A percentile compares a stretch with the other conserved stretches of the same genome.
phyloP scores from a whole-genome alignment of 2,329 filamentous ascomycete genomes.

The Epichloe sibirici region DNA sequence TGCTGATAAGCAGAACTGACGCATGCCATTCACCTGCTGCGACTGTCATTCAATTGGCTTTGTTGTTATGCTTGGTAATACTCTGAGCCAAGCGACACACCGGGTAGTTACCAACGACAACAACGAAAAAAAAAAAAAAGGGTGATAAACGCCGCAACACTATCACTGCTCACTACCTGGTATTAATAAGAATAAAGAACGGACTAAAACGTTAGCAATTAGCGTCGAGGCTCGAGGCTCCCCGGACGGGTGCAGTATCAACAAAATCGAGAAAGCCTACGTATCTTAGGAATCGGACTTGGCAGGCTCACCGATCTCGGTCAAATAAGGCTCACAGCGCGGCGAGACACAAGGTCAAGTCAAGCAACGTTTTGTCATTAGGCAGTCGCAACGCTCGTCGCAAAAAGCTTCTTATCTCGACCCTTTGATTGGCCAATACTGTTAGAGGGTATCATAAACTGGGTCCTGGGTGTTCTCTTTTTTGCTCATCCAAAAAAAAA shows the following conservation, averaged over 20 bases:
- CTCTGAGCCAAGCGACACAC: no score
- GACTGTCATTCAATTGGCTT: no score
- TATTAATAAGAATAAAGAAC: neutral
- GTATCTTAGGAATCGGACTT: constrained; percentile 4
- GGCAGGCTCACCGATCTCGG: constrained; percentile 5
- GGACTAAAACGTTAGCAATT: no score
- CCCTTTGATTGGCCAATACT: constrained; percentile 4
- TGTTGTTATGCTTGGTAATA: no score
- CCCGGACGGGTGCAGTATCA: no score
- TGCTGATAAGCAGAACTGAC: no score
- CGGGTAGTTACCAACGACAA: no score
- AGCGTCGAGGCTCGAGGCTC: no score
- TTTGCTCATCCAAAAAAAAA: neutral
- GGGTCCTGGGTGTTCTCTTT: neutral
- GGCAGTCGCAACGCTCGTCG: constrained; percentile 3
- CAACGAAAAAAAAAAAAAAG: no score
- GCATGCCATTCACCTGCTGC: no score
- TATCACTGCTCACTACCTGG: neutral
- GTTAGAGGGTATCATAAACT: neutral
- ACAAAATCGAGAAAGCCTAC: neutral
- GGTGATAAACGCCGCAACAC: no score
- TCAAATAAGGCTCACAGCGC: neutral
- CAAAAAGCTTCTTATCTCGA: constrained; percentile 5
- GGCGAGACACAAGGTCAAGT: neutral
- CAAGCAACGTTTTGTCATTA: constrained; percentile 2